phyloP scores from a whole-genome alignment of 148 eudicot species.

The Vaccinium corymbosum region DNA sequence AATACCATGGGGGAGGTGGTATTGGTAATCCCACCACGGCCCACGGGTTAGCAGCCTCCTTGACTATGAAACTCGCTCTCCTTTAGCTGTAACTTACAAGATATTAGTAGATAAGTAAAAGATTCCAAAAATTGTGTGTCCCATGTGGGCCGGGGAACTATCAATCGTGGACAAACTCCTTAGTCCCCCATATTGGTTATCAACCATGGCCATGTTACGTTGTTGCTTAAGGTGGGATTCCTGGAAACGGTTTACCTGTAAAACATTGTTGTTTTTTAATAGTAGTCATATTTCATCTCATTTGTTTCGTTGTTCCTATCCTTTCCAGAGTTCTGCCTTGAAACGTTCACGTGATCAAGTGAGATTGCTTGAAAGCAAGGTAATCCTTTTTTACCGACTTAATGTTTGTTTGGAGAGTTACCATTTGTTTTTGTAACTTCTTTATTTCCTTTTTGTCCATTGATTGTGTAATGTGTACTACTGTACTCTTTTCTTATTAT shows the following conservation, averaged over 20 bases:
- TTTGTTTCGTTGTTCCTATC: not conserved
- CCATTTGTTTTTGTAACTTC: not conserved
- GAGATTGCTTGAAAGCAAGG: conserved; percentile 76
- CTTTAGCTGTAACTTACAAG: not conserved
- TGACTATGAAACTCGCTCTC: not conserved
- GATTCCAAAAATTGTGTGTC: not conserved
- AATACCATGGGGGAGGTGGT: not conserved
- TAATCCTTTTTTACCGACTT: not conserved
- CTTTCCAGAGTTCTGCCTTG: conserved; percentile 65
- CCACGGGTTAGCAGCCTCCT: not conserved
- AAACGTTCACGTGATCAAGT: conserved; percentile 71
- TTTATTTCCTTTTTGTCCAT: not conserved
- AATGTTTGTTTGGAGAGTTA: not conserved
- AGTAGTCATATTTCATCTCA: not conserved
- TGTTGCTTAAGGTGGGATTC: not conserved
- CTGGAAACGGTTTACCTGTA: not conserved
- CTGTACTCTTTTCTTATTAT: not conserved
- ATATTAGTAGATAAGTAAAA: not conserved
- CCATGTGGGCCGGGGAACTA: not conserved
- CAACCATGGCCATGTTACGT: not conserved
- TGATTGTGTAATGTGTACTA: too few species aligned
- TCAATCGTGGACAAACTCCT: not conserved
- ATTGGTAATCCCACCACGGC: not conserved
- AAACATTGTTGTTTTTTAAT: not conserved
- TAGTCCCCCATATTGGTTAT: not conserved